phyloP scores from a whole-genome alignment of 2,329 filamentous ascomycete species.

The Aspergillaceae sp. region DNA sequence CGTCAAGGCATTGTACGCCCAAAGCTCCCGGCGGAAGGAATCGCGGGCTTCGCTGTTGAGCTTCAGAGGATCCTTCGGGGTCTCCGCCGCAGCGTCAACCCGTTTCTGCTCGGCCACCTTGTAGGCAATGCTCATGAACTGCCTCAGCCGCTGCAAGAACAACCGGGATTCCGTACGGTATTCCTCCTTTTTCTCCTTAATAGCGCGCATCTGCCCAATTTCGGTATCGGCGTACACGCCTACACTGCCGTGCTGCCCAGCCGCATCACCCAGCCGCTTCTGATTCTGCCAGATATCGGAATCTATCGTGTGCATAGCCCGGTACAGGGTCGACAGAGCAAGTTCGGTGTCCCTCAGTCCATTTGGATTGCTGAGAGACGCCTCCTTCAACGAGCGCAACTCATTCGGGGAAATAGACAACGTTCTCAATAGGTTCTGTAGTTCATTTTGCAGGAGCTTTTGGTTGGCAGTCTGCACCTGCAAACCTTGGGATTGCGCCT shows the following conservation, averaged over 20 bases:
- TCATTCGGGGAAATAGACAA: slow-evolving; percentile 75
- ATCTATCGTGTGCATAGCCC: slow-evolving; percentile 88
- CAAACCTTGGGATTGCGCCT: slow-evolving; percentile 91
- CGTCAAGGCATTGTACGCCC: slow-evolving; percentile 80
- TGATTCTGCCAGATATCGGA: slow-evolving; percentile 58
- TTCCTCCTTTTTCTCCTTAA: slow-evolving; percentile 88
- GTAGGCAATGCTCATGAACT: slow-evolving; percentile 76
- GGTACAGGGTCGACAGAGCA: slow-evolving; percentile 73
- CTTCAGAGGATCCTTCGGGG: slow-evolving; percentile 43
- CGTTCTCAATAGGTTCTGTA: slow-evolving; percentile 80
- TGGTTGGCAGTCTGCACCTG: slow-evolving; percentile 97
- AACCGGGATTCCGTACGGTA: slow-evolving; percentile 67
- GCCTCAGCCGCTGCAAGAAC: slow-evolving; percentile 71
- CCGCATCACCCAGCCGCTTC: slow-evolving; percentile 41
- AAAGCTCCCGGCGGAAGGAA: slow-evolving; percentile 62
- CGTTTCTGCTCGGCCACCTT: slow-evolving; percentile 65
- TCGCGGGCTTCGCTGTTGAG: slow-evolving; percentile 65
- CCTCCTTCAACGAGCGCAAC: slow-evolving; percentile 63
- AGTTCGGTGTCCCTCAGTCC: slow-evolving; percentile 71
- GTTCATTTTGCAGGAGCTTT: slow-evolving; percentile 81
- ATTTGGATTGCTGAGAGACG: slow-evolving; percentile 60
- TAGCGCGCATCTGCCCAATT: slow-evolving; percentile 75
- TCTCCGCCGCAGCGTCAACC: slow-evolving; percentile 48
- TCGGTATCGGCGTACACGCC: slow-evolving; percentile 64
- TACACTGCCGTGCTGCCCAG: slow-evolving; percentile 29